Base-by-base conservation (phyloP, 495 filamentous ascomycete genomes). In the Lichenothelia convexa region DNA sequence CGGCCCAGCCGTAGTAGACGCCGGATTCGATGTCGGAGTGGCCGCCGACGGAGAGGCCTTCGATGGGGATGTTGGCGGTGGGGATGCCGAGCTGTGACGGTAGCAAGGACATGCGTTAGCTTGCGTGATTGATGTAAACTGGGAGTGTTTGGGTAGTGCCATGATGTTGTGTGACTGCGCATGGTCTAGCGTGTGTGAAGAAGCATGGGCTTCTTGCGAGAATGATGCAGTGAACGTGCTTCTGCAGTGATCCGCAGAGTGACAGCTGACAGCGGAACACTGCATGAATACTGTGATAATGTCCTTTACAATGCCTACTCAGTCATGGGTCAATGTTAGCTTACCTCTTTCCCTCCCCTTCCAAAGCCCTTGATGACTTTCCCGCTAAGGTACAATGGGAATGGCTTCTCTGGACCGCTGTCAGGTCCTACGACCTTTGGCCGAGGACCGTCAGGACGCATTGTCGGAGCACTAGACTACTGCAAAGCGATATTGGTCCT, bases 1-100 rank as follows among this genome's bases (percentile, higher is more conserved):
- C 68, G 1, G 81, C 82, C 56, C 78, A 93, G 37, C 89, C 89
- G 50, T 80, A 94, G 59, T 97, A 95, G 13, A 97, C 77, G 30
- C 89, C 89, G 16, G 71, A 78, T 19, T 68, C 63, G 21, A 81
- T 61, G 35, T 71, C 64, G 6, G 68, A 61, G 49, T 92, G 71
- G 49, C 81, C 84, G 13, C 75, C 72, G 23, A 75, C 67, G 21
- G 41, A 48, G 23, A 80, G 57, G 6, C 72, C 73, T 37, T 77
- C 73, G 38, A 92, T 65, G 27, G 89, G 85, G 44, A 97, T 86
- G 61, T 97, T 97, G 47, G 89, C 89, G 0, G 89, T 97, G 2
- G 89, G 89, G 56, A 95, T 94, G 38, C 87, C 84, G 40, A 97
- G 75, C 67, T 82, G 46, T 22, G 41, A 21, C 12, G 12, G 22